Evolutionary conservation across 2,329 filamentous ascomycete species (phyloP).

Genomic region (Paracamarosporium sp.): DNA sequence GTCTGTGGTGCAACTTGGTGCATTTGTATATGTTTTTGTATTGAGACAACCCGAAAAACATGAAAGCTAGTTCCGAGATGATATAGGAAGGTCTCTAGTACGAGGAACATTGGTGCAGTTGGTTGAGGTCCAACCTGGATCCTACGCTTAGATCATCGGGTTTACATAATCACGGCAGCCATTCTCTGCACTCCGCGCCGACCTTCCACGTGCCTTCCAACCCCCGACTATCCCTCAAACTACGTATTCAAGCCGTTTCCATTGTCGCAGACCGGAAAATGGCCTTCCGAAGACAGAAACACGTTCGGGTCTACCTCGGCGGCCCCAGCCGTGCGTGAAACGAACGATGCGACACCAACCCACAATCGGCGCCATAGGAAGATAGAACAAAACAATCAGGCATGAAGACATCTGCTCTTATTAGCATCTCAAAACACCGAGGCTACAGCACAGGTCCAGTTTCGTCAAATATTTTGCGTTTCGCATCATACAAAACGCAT

Average conservation of each 20-base stretch:
- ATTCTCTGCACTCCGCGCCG: background rate
- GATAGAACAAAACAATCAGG: constrained; percentile 28
- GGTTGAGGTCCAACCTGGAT: too few relatives aligned
- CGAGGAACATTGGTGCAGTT: background rate
- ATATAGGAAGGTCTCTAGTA: background rate
- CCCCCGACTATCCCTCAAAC: background rate
- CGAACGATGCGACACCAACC: constrained; percentile 37
- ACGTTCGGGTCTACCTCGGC: constrained; percentile 26
- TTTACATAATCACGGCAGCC: background rate
- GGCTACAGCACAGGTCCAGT: constrained; percentile 5
- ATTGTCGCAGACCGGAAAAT: constrained; percentile 27
- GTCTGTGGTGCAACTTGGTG: background rate
- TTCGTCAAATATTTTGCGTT: constrained; percentile 15
- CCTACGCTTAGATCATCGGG: background rate
- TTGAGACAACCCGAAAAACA: background rate
- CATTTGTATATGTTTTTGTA: background rate
- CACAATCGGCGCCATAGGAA: constrained; percentile 17
- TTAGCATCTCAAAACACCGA: constrained; percentile 9
- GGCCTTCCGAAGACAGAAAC: constrained; percentile 23
- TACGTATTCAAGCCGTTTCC: constrained; percentile 6
- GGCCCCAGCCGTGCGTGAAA: constrained; percentile 31
- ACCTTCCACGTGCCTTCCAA: background rate
- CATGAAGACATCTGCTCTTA: background rate
- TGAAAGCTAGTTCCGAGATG: background rate
- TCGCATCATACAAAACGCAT: constrained; percentile 20